phyloP scores from a whole-genome alignment of 306 rosid genomes.

The Trifolium pratense region DNA sequence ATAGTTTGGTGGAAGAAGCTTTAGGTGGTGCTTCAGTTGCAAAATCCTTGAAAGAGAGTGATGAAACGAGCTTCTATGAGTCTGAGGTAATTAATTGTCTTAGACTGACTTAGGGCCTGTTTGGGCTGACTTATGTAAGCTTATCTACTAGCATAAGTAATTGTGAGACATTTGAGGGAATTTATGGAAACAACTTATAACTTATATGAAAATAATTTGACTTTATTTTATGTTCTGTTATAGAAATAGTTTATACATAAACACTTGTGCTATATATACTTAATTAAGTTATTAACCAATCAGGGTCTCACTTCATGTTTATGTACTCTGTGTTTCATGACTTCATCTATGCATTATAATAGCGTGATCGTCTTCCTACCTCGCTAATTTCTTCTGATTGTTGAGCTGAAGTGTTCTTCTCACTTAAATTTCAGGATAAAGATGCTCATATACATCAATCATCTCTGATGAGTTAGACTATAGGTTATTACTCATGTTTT shows the following conservation, averaged over 20 bases:
- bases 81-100: constrained; percentile 64
- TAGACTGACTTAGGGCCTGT: not conserved
- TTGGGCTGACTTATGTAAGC: not conserved
- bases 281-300: not conserved
- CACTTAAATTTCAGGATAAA: constrained; percentile 28
- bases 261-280: not conserved
- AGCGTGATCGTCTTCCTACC: not conserved
- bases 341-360: constrained; percentile 27
- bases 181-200: not conserved
- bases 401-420: not conserved
- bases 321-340: constrained; percentile 1
- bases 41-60: constrained; percentile 61
- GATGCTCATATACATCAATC: constrained; percentile 33
- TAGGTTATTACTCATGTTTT: constrained; percentile 38
- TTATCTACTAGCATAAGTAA: not conserved
- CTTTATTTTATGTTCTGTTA: not conserved
- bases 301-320: not conserved
- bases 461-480: constrained; percentile 37
- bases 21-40: constrained; percentile 64
- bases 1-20: constrained; percentile 86
- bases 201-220: not conserved
- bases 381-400: constrained; percentile 13
- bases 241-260: not conserved
- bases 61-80: constrained; percentile 62
- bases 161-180: not conserved